phyloP scores from a whole-genome alignment of 768 basidiomycete genomes.

The Naganishia randhawae region DNA sequence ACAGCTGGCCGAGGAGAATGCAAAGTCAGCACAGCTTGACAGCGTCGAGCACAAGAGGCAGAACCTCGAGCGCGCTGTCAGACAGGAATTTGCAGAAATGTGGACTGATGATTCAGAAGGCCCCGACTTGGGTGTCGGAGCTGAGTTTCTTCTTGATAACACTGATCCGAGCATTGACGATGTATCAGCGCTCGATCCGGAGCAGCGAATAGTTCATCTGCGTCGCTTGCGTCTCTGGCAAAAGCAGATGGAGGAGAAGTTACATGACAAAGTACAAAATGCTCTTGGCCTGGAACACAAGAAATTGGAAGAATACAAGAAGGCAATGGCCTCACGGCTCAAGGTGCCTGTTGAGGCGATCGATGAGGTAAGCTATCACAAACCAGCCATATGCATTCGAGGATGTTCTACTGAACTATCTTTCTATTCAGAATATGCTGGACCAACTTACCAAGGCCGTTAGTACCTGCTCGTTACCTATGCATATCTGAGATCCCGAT shows the following conservation, averaged over 20 bases:
- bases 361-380: conserved; percentile 66
- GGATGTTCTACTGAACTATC: background rate
- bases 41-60: conserved; percentile 10
- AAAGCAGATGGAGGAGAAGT: conserved; percentile 67
- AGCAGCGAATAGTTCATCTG: conserved; percentile 49
- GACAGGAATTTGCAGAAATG: background rate
- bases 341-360: conserved; percentile 81
- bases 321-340: conserved; percentile 82
- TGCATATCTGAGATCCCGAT: background rate
- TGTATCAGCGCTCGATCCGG: background rate
- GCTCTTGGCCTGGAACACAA: conserved; percentile 77
- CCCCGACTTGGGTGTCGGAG: no score
- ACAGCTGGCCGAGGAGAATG: conserved; percentile 57
- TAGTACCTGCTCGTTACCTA: conserved; percentile 1
- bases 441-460: conserved; percentile 43
- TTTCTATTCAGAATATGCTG: conserved; percentile 35
- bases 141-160: background rate
- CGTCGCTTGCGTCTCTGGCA: conserved; percentile 81
- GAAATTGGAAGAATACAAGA: conserved; percentile 86
- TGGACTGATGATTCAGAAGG: background rate
- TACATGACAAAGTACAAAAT: conserved; percentile 64
- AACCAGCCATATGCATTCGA: conserved; percentile 17
- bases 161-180: conserved; percentile 6
- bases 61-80: conserved; percentile 10
- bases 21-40: conserved; percentile 14